These are phyloP conservation scores for Limnanthes douglasii DNA, from an alignment of 345 rosid species.

Conservation along the genomic window DNA sequence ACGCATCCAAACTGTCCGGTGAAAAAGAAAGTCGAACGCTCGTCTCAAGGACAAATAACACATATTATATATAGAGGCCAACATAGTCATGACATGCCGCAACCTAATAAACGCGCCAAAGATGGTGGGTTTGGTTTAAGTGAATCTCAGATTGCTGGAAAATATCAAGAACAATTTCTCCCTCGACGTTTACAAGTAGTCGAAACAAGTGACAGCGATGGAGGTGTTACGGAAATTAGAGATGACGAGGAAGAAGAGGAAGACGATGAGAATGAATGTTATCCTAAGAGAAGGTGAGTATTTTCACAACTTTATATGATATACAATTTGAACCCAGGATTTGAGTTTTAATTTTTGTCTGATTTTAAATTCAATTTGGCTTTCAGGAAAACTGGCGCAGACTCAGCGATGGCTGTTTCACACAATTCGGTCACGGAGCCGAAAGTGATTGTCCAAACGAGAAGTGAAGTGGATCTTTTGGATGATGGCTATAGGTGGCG, in stretches of 20 bases:
- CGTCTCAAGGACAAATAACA: constrained; percentile 72
- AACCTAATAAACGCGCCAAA: constrained; percentile 41
- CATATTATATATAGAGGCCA: constrained; percentile 90
- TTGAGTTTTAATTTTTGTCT: background rate
- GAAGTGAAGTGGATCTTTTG: constrained; percentile 94
- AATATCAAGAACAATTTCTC: constrained; percentile 30
- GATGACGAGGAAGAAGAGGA: constrained; percentile 24
- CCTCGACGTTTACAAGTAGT: constrained; percentile 14
- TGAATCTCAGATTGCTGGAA: constrained; percentile 2
- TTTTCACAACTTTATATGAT: background rate
- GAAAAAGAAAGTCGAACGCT: constrained; percentile 90
- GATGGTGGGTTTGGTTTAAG: constrained; percentile 18
- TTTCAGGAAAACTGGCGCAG: constrained; percentile 33
- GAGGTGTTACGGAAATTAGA: constrained; percentile 19
- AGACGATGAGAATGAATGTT: constrained; percentile 34
- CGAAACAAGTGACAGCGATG: constrained; percentile 32
- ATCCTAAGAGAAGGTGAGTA: constrained; percentile 65
- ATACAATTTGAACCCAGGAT: background rate
- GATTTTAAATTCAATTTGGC: constrained; percentile 1
- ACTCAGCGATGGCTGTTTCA: constrained; percentile 28
- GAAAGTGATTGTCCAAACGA: constrained; percentile 83
- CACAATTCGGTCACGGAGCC: constrained; percentile 74
- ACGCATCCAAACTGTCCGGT: constrained; percentile 67
- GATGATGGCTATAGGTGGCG: constrained; percentile 99
- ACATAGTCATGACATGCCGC: constrained; percentile 86